Base-by-base conservation (phyloP, 2,329 filamentous ascomycete species). In the Rhynchosporium graminicola region DNA sequence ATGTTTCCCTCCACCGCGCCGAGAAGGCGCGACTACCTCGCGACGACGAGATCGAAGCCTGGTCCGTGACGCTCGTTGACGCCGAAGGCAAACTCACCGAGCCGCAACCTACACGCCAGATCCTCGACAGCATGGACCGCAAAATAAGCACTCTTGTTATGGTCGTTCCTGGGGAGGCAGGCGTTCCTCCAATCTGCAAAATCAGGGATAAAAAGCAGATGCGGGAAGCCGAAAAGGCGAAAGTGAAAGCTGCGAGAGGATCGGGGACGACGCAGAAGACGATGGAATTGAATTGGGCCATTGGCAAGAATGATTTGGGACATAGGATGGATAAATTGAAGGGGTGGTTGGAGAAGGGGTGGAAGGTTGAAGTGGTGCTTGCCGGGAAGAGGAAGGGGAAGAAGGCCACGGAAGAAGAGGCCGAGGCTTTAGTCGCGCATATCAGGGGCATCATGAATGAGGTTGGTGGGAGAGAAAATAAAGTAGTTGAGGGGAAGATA, bases 281-380 rank as follows among this genome's bases (percentile, higher is more conserved):
- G 73, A 76, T 97, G n/a, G 93, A 97, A 77, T 70, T 98, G 70
- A 94, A 92, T 75, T 98, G 93, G 93, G 87, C 88, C 40, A 96
- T 96, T 71, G 87, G 87, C 64, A 73, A 76, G 12, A 84, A 94
- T 73, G 93, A 97, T 78, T 75, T 97, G 58, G 77, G 77, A n/a
- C 87, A 90, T 74, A 84, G 88, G 72, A 74, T 95, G 74, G 83
- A 83, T 71, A 85, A 86, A 77, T 74, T 94, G 70, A 77, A 77
- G 65, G 80, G 78, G 59, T 97, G 97, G 73, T 73, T 97, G 73
- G 78, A 74, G 8, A 91, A 91, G 74, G 92, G 92, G 0, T 82
- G 84, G 73, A 86, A 82, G 73, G 91, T 97, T 26, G 88, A 95
- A 73, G 72, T 97, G 10, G 71, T 88, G 59, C 70, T 97, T 55